Base-by-base conservation (phyloP, 2,329 filamentous ascomycete species). In the Fusarium robinianum region DNA sequence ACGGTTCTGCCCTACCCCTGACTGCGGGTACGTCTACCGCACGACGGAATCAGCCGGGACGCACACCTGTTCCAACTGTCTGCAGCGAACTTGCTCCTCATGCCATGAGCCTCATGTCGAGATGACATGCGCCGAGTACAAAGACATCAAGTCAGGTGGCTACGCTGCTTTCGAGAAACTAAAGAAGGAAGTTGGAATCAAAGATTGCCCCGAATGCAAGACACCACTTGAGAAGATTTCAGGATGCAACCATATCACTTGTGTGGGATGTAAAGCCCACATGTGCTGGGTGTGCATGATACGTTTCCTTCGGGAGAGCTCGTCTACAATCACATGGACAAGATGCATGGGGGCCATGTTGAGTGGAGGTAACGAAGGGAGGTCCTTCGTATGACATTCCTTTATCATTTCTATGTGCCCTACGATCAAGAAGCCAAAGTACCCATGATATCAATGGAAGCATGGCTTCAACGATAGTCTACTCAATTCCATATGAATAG, bases 1-100 rank as follows among this genome's bases (percentile, higher is more conserved):
- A 27, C 34, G 41, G 4, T 33, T 32, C 17, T 33, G 41, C 8
- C 34, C 41, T 1, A 44, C 41, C 6, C 41, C 41, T 4, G 41
- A 39, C 4, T 44, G 41, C 14, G 32, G 12, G 10, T 22, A 33
- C 18, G 19, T 44, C 4, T 44, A 44, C 14, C 27, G 41, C n/a
- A 17, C 39, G 3, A 30, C 26, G 4, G 16, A 8, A 5, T 8
- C 9, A 5, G 8, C 17, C 16, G 8, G 1, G 8, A 38, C 23
- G 3, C 30, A 18, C 24, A 30, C 35, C 5, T 38, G 35, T 18
- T 8, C 15, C 6, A 26, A 29, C 4, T 37, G 34, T n/a, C 15
- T 27, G 5, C 15, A 5, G 16, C 19, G 15, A 3, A 27, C 24
- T 2, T 37, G 34, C 17, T 27, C 23, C 8, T 11, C n/a, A 17